Evolutionary conservation across 108 stramenopile genomes (phyloP), one percentile per base, ranked within the genome.

Genomic region (Conticribra weissflogii): DNA sequence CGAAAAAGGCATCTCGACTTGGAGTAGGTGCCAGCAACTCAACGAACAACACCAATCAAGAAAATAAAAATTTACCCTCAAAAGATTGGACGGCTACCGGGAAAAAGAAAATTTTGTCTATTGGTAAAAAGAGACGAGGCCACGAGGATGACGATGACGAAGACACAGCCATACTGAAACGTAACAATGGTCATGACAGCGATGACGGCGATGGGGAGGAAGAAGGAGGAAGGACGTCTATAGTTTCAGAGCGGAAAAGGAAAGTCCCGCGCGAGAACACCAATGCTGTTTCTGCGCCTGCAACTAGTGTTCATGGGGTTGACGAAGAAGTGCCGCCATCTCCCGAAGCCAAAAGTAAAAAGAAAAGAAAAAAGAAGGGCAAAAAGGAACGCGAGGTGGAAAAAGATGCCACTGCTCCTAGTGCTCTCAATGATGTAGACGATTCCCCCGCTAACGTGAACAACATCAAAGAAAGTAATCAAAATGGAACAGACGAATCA

Each of bases 211-310:
- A 41, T 41, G 36, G 81, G 28, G 81, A 74, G 21, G 86, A 83
- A 34, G 92, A 90, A 21, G 73, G 71, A 31, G 89, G 92, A 18
- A 67, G 92, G 36, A 93, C 88, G 1, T 63, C 71, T 22, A 86
- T 85, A 49, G 82, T 71, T 1, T 46, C 52, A 62, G 70, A 56
- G 32, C 81, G 30, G 54, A 52, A 23, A 41, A 57, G 60, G 53
- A 66, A 56, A 27, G 3, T n/a, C n/a, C n/a, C n/a, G n/a, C n/a
- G n/a, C n/a, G n/a, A n/a, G 0, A 44, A 41, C 28, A n/a, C 8
- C 30, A 22, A n/a, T 31, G 0, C 61, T 52, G 17, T 41, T 9
- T 51, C 24, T 22, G n/a, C 54, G 32, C 49, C 67, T 17, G 21
- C 44, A 3, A 15, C 16, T 45, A 31, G 1, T 21, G 46, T 49